Conservation (phyloP, 2,329 filamentous ascomycete species). For the Geosmithia putterillii region DNA sequence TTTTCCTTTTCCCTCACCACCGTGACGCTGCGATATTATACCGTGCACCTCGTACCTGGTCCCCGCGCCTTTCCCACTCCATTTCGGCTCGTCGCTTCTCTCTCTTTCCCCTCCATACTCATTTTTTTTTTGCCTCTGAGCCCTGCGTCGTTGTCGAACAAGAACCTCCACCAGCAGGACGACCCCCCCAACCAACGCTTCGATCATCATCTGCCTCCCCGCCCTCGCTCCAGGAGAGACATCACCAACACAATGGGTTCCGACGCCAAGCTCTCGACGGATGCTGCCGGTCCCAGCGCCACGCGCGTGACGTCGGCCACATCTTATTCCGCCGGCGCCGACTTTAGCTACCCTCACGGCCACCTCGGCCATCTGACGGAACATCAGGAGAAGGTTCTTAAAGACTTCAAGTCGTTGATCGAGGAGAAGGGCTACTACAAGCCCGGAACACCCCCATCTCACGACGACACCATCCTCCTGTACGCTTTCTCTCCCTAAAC, state of each 20-base stretch:
- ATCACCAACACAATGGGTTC: neutral
- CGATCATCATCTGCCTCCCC: too few species aligned
- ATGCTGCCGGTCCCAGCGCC: neutral
- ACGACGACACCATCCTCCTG: conserved; percentile 65
- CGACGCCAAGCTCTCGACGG: neutral
- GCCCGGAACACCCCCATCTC: conserved; percentile 43
- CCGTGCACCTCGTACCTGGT: too few species aligned
- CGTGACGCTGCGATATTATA: too few species aligned
- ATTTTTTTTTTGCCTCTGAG: too few species aligned
- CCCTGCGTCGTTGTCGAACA: too few species aligned
- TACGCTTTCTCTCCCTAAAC: conserved; percentile 24
- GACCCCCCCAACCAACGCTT: too few species aligned
- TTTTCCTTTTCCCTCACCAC: neutral
- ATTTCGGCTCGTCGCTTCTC: too few species aligned
- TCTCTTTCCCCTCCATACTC: neutral
- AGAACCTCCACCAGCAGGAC: too few species aligned
- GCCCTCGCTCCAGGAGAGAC: neutral
- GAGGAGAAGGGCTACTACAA: conserved; percentile 53
- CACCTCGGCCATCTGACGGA: conserved; percentile 67
- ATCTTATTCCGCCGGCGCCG: conserved; percentile 15
- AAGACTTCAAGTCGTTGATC: conserved; percentile 59
- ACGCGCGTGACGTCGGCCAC: conserved; percentile 3
- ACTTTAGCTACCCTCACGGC: conserved; percentile 55
- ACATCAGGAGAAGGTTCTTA: conserved; percentile 54
- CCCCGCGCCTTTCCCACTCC: too few species aligned